Evolutionary conservation across 192 early-diverging fungal species (phyloP).

Genomic region (Coemansia guatemalensis): DNA sequence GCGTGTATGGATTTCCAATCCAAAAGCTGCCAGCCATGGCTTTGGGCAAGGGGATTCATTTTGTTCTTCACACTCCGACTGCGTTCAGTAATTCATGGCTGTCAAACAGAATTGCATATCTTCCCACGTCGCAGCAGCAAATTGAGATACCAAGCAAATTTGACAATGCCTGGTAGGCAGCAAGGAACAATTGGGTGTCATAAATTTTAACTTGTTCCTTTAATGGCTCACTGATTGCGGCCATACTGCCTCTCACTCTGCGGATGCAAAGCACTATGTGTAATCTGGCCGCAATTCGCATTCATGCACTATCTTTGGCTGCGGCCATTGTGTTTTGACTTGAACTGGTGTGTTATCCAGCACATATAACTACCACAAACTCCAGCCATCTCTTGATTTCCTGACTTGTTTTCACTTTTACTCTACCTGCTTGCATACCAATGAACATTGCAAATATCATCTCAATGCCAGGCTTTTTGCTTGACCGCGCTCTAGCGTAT

Average conservation of each 20-base stretch:
- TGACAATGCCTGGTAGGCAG: not conserved
- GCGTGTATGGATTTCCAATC: not conserved
- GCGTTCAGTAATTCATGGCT: not conserved
- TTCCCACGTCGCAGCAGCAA: not conserved
- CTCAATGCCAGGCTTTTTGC: not conserved
- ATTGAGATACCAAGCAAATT: not conserved
- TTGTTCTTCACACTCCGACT: not conserved
- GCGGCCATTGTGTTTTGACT: not conserved
- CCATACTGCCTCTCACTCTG: not conserved
- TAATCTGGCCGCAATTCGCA: not conserved
- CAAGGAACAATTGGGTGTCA: not conserved
- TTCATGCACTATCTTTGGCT: not conserved
- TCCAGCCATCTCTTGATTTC: not conserved
- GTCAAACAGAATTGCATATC: not conserved
- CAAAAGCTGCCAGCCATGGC: not conserved
- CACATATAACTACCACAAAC: not conserved
- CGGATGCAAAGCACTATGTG: not conserved
- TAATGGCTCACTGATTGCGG: not conserved
- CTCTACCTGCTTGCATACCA: not conserved
- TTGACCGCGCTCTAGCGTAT: not conserved
- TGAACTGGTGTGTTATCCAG: not conserved
- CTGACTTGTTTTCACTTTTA: not conserved
- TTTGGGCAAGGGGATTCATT: not conserved
- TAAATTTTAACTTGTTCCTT: not conserved
- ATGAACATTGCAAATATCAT: not conserved